Conservation (phyloP, 371 early-diverging fungal species). For the Mortierella sp. region DNA sequence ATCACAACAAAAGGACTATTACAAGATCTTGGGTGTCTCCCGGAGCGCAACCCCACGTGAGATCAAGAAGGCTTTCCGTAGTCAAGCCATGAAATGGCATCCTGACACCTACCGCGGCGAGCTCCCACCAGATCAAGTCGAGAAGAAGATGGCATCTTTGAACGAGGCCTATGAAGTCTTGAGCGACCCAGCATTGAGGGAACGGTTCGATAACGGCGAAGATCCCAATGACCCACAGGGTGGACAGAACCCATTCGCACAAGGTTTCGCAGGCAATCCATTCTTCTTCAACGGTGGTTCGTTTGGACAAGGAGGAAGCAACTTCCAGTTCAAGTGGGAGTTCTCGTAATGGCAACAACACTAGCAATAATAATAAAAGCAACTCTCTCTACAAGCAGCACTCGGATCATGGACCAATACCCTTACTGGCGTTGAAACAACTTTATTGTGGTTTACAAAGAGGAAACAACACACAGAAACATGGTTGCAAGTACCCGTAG, state of each 20-base stretch:
- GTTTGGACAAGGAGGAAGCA: constrained; percentile 59
- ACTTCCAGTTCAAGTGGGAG: constrained; percentile 65
- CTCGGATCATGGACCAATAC: no score
- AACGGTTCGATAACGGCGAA: constrained; percentile 89
- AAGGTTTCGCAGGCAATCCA: constrained; percentile 62
- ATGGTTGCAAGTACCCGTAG: constrained; percentile 12
- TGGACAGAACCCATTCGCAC: constrained; percentile 68
- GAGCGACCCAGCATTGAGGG: constrained; percentile 77
- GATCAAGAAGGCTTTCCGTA: constrained; percentile 94
- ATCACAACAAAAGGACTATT: constrained; percentile 88
- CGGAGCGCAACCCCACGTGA: constrained; percentile 79
- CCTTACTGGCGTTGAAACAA: no score
- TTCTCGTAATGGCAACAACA: constrained; percentile 4
- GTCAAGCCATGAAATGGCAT: constrained; percentile 88
- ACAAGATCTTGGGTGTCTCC: constrained; percentile 91
- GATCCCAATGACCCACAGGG: constrained; percentile 91
- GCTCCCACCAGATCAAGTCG: constrained; percentile 77
- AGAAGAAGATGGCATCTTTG: constrained; percentile 91
- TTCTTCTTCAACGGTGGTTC: constrained; percentile 68
- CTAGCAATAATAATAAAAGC: no score
- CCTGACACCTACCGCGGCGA: constrained; percentile 94
- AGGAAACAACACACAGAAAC: constrained; percentile 17
- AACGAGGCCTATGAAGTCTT: constrained; percentile 95
- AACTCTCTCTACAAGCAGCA: no score
- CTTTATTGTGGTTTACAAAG: no score